phyloP scores from a whole-genome alignment of 129 eudicot species.

The Sambucus nigra region DNA sequence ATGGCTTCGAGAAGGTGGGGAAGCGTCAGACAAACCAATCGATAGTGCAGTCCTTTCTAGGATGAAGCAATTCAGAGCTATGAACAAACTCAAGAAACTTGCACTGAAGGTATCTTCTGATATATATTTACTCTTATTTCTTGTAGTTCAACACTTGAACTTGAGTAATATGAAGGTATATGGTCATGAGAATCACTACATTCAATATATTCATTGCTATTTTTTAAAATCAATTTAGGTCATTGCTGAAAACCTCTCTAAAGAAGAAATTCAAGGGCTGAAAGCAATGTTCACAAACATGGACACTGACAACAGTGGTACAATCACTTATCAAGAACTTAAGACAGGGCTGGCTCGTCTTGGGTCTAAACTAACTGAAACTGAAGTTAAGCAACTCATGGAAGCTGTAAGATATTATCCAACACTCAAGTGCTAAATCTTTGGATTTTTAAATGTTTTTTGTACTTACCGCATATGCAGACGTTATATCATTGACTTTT shows the following conservation, averaged over 20 bases:
- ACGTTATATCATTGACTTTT: neutral
- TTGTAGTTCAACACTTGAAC: neutral
- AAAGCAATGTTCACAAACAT: slow-evolving; percentile 83
- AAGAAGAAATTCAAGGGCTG: slow-evolving; percentile 85
- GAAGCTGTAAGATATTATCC: slow-evolving; percentile 59
- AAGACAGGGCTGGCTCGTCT: slow-evolving; percentile 85
- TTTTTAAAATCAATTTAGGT: slow-evolving; percentile 30
- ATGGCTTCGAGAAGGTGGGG: slow-evolving; percentile 87
- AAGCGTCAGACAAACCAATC: slow-evolving; percentile 91
- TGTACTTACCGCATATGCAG: neutral
- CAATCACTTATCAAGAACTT: slow-evolving; percentile 82
- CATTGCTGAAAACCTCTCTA: slow-evolving; percentile 82
- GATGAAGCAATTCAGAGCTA: slow-evolving; percentile 97
- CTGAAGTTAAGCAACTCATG: slow-evolving; percentile 90
- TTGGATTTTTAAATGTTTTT: neutral
- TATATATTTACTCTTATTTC: neutral
- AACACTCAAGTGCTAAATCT: neutral
- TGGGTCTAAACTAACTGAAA: slow-evolving; percentile 83
- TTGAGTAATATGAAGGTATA: no score
- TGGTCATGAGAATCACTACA: neutral
- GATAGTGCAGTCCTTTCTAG: slow-evolving; percentile 91
- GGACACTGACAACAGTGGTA: slow-evolving; percentile 83
- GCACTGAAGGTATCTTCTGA: slow-evolving; percentile 63
- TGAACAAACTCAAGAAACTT: slow-evolving; percentile 94
- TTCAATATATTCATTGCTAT: neutral